A percentile compares a stretch with the other conserved stretches of the same genome.
Evolutionary conservation across 371 early-diverging fungal genomes (phyloP).

Genomic region (Mortierella sp.): DNA sequence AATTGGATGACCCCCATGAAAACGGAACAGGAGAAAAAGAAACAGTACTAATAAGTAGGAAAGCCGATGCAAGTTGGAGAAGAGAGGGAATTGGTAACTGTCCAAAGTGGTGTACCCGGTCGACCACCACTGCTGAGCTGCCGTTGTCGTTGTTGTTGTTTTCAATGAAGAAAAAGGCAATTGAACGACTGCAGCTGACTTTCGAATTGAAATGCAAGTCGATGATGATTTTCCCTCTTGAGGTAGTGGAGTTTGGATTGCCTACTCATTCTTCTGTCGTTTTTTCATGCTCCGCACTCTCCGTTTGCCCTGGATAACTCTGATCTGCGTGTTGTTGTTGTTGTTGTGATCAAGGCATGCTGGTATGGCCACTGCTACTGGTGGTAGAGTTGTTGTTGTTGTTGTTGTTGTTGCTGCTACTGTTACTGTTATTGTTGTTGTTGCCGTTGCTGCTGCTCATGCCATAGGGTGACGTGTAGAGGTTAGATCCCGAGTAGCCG

Average conservation of each 20-base stretch:
- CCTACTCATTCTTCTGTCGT: neutral
- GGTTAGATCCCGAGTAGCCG: conserved; percentile 36
- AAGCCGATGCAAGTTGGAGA: neutral
- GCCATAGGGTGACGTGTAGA: conserved; percentile 33
- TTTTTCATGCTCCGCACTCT: conserved; percentile 3
- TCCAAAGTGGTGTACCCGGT: neutral
- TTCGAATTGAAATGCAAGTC: neutral
- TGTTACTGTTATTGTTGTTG: neutral
- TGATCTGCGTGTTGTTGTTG: neutral
- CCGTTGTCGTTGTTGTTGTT: neutral
- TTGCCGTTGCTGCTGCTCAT: conserved; percentile 15
- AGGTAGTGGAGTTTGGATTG: neutral
- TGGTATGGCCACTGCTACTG: conserved; percentile 1
- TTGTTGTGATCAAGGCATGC: conserved; percentile 3
- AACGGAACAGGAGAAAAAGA: neutral
- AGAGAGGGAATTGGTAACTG: neutral
- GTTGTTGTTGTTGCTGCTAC: conserved; percentile 4
- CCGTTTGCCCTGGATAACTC: neutral
- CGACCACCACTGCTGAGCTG: neutral
- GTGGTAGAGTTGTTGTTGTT: conserved; percentile 2
- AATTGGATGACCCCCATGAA: neutral
- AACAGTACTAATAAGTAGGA: neutral
- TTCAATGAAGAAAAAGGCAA: neutral
- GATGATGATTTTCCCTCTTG: too few relatives aligned
- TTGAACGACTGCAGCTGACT: conserved; percentile 11